These are phyloP conservation scores for Claviceps lovelessii DNA, from an alignment of 2,329 filamentous ascomycete genomes.

Conservation along the genomic window DNA sequence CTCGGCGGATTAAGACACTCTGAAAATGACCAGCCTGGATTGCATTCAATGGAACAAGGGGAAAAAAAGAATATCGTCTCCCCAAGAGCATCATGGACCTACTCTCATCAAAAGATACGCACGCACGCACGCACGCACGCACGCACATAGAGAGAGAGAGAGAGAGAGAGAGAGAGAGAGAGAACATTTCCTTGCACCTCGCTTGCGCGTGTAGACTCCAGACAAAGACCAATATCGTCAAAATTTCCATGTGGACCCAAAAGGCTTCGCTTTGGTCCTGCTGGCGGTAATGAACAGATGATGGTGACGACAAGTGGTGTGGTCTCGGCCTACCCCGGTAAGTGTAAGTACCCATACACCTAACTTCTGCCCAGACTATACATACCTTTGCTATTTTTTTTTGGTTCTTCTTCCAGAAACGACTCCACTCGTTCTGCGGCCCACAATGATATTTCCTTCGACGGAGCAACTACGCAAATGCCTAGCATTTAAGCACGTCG, in stretches of 20 bases:
- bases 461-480: neutral
- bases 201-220: neutral
- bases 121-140: too few relatives aligned
- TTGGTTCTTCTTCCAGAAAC: too few relatives aligned
- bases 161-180: too few relatives aligned
- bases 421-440: neutral
- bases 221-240: neutral
- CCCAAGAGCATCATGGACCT: neutral
- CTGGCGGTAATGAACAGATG: neutral
- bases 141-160: too few relatives aligned
- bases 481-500: too few relatives aligned
- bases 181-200: neutral
- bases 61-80: neutral
- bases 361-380: neutral
- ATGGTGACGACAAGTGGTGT: neutral
- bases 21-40: neutral
- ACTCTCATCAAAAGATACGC: neutral
- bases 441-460: neutral
- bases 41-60: too few relatives aligned
- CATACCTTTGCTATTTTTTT: too few relatives aligned
- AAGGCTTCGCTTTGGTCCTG: neutral
- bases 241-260: neutral
- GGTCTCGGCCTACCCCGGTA: neutral
- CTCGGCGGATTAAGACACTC: neutral
- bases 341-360: neutral